Percentiles rank a stretch among this genome's conserved stretches.
Evolutionary conservation across 345 rosid species (phyloP).

Genomic region (Dimocarpus longan): DNA sequence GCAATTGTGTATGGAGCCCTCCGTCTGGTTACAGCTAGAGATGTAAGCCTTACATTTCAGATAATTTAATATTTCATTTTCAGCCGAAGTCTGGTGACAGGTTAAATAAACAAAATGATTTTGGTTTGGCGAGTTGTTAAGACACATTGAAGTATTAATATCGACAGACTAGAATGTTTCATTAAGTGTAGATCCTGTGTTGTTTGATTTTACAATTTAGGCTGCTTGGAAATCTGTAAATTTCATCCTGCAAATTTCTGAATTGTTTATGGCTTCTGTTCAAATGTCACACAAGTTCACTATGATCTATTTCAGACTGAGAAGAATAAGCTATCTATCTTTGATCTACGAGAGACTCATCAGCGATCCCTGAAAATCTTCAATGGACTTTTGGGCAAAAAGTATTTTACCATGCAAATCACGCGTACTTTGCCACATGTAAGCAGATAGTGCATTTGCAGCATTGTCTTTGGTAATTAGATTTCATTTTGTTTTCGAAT

Average conservation of each 20-base stretch:
- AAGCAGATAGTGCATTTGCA: conserved; percentile 12
- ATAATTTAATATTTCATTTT: background rate
- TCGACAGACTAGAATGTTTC: background rate
- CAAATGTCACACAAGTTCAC: background rate
- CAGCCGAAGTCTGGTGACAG: background rate
- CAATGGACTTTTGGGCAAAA: conserved; percentile 17
- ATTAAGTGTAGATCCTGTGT: background rate
- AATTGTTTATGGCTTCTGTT: background rate
- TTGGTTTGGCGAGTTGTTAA: background rate
- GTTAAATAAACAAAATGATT: conserved; percentile 1
- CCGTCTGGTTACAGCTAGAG: background rate
- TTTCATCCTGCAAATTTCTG: background rate
- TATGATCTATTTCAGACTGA: conserved; percentile 25
- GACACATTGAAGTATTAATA: background rate
- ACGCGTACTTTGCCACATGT: conserved; percentile 29
- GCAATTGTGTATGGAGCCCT: background rate
- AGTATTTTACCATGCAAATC: conserved; percentile 20
- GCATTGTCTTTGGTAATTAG: background rate
- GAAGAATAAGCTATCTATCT: conserved; percentile 6
- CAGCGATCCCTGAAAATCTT: background rate
- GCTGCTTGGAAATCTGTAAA: background rate
- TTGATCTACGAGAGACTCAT: conserved; percentile 10
- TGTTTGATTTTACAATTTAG: background rate
- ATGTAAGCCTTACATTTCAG: background rate
- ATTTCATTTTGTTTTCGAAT: background rate